Evolutionary conservation across 768 basidiomycete species (phyloP).

Genomic region (Hydnomerulius pinastri): DNA sequence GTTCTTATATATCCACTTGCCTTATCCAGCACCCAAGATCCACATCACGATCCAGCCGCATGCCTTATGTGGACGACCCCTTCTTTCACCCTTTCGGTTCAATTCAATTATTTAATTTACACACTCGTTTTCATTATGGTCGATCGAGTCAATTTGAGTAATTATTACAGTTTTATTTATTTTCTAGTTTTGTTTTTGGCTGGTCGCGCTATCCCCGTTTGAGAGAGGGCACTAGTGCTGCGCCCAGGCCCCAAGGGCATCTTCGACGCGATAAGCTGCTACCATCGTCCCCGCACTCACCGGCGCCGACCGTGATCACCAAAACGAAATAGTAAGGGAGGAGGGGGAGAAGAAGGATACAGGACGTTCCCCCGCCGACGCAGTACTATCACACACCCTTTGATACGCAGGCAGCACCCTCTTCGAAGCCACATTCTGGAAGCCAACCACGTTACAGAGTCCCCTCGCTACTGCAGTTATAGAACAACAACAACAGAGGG

Average conservation of each 20-base stretch:
- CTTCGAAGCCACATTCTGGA: constrained; percentile 16
- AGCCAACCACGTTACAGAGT: neutral
- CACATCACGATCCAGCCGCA: constrained; percentile 15
- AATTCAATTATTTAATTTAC: constrained; percentile 38
- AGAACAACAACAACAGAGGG: constrained; percentile 9
- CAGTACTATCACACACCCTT: constrained; percentile 21
- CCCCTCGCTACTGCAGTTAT: constrained; percentile 14
- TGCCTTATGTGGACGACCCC: constrained; percentile 20
- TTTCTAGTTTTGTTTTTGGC: constrained; percentile 11
- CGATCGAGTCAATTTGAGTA: constrained; percentile 30
- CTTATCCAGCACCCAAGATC: constrained; percentile 24
- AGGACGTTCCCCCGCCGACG: constrained; percentile 14
- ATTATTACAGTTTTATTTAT: constrained; percentile 19
- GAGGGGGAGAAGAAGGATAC: constrained; percentile 6
- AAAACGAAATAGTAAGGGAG: constrained; percentile 3
- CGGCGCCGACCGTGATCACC: constrained; percentile 9
- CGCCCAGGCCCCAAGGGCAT: too few species aligned
- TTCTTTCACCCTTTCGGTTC: constrained; percentile 14
- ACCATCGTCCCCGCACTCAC: constrained; percentile 1
- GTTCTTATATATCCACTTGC: constrained; percentile 33
- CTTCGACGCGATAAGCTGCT: constrained; percentile 5
- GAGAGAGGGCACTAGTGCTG: neutral
- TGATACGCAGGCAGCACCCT: neutral
- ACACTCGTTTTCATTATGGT: constrained; percentile 32
- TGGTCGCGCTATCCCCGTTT: constrained; percentile 10